phyloP scores from a whole-genome alignment of 805 yeast species.

The Yarrowia yakushimensis region DNA sequence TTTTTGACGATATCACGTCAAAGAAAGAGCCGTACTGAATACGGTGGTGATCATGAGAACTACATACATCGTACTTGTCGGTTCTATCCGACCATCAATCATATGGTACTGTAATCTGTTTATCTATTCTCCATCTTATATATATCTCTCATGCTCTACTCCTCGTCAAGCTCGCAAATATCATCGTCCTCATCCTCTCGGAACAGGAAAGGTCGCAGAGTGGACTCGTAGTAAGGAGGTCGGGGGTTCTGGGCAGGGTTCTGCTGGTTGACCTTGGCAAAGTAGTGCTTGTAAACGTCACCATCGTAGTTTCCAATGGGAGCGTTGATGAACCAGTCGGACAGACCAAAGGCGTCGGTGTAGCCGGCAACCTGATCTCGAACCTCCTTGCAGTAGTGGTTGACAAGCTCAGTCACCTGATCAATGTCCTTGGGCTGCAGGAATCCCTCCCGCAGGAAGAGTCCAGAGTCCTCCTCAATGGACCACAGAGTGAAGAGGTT shows the following conservation, averaged over 20 bases:
- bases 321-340: conserved; percentile 77
- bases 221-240: conserved; percentile 52
- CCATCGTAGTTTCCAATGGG: conserved; percentile 81
- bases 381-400: conserved; percentile 47
- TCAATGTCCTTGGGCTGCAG: conserved; percentile 50
- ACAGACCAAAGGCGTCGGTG: conserved; percentile 79
- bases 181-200: conserved; percentile 32
- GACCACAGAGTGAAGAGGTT: conserved; percentile 61
- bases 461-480: conserved; percentile 67
- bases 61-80: too few species aligned
- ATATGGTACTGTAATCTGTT: too few species aligned
- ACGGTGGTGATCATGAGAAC: too few species aligned
- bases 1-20: too few species aligned
- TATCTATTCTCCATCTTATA: too few species aligned
- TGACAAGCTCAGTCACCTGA: conserved; percentile 44
- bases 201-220: conserved; percentile 39
- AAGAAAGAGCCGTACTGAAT: too few species aligned
- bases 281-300: conserved; percentile 77
- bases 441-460: conserved; percentile 63
- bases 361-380: conserved; percentile 71
- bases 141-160: not conserved
- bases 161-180: conserved; percentile 18
- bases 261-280: conserved; percentile 56
- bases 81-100: too few species aligned
- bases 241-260: conserved; percentile 43